Base-by-base conservation (phyloP, 1,284 basidiomycete species). In the Porodaedalea pini region DNA sequence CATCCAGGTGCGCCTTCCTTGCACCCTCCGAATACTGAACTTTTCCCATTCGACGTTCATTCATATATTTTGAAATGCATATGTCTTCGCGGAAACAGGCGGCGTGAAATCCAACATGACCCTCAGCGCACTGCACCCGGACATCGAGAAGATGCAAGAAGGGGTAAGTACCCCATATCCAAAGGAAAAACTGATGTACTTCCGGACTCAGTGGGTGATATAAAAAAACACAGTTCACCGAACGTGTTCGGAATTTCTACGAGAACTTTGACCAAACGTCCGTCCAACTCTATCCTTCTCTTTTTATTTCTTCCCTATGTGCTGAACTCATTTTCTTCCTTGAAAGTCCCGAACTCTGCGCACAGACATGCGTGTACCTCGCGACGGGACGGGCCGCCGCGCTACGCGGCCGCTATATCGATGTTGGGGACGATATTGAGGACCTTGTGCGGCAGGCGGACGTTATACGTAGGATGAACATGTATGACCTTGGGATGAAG, bases 301-400 rank as follows among this genome's bases (percentile, higher is more conserved):
- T 2, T 8, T 25, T 23, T 39, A 41, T 15, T 10, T n/a, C 6
- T 25, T 25, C 15, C n/a, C n/a, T n/a, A n/a, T n/a, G n/a, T n/a
- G n/a, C n/a, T 51, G 15, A 32, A 19, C 34, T 21, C 45, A 11
- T 36, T 51, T 51, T 39, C 25, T 17, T 31, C 10, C 15, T 17
- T 31, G 13, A n/a, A 19, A 56, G 54, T 5, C 37, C 36, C 8
- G 39, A 49, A 31, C 44, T 56, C 15, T 50, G 32, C 17, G 54
- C 32, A 13, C 41, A 44, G 36, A 48, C 47, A 47, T 54, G 53
- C 34, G 53, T 54, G 19, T 54, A 54, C 53, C 43, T 54, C 13
- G 53, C 43, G 31, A 54, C 54, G 2, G 54, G 45, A 10, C 44
- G 23, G 8, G 54, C 47, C 13, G 27, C 44, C 7, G 45, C 4